Conservation (phyloP, 1,284 basidiomycete genomes). For the Cronartium quercuum region DNA sequence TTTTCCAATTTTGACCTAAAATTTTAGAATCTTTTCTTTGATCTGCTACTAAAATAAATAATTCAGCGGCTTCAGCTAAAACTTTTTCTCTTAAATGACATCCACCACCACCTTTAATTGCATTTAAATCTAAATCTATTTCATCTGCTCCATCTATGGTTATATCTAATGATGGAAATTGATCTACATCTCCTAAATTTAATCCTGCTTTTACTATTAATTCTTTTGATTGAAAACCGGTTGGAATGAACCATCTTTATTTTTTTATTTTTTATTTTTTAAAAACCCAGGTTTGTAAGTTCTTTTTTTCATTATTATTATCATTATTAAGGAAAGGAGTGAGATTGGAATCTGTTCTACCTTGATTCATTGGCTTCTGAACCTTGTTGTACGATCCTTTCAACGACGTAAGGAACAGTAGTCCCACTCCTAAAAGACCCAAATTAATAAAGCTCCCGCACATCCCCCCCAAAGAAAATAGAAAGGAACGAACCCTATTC, state of each 20-base stretch:
- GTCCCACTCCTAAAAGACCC: conserved; percentile 58
- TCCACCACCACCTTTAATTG: conserved; percentile 95
- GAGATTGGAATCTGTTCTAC: conserved; percentile 40
- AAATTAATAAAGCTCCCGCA: not conserved
- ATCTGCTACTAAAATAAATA: conserved; percentile 91
- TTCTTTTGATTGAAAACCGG: conserved; percentile 92
- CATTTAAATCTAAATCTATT: conserved; percentile 65
- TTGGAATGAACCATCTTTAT: conserved; percentile 75
- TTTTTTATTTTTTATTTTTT: not conserved
- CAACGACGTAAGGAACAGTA: conserved; percentile 95
- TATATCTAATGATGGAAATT: conserved; percentile 83
- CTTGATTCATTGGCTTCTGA: conserved; percentile 61
- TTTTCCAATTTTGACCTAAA: conserved; percentile 47
- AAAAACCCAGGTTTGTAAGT: not conserved
- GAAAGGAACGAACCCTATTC: conserved; percentile 50
- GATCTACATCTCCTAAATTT: conserved; percentile 81
- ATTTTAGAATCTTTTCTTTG: conserved; percentile 62
- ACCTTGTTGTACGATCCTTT: conserved; percentile 84
- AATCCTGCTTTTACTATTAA: conserved; percentile 78
- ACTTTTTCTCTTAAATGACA: conserved; percentile 97
- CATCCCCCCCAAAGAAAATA: conserved; percentile 76
- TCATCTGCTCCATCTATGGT: conserved; percentile 97
- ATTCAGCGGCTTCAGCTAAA: conserved; percentile 87
- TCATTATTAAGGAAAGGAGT: not conserved
- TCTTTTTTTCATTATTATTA: too few relatives aligned